Percentiles rank a stretch among this genome's conserved stretches.
Evolutionary conservation across 2,329 filamentous ascomycete genomes (phyloP).

Genomic region (Fonsecaea nubica): DNA sequence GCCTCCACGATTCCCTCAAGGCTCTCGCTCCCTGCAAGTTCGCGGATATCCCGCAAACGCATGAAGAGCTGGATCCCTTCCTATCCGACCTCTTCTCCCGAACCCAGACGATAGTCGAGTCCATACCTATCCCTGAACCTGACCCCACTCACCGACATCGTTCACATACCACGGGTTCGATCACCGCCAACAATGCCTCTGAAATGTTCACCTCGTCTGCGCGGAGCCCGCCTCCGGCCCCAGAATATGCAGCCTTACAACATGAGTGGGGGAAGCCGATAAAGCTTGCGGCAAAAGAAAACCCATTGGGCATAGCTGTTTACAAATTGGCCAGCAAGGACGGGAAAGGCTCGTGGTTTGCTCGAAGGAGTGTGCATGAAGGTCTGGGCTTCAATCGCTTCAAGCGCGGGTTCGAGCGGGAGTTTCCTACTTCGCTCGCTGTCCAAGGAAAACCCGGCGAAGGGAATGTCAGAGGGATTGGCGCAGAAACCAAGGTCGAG

Average conservation of each 20-base stretch:
- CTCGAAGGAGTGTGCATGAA: conserved; percentile 79
- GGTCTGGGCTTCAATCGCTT: conserved; percentile 78
- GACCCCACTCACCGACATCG: conserved; percentile 60
- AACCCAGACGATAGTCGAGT: conserved; percentile 75
- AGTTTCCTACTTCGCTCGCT: conserved; percentile 80
- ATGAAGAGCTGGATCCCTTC: conserved; percentile 60
- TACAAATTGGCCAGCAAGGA: conserved; percentile 83
- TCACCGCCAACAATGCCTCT: conserved; percentile 54
- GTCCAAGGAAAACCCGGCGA: conserved; percentile 72
- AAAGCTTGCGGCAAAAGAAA: conserved; percentile 73
- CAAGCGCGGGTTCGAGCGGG: conserved; percentile 75
- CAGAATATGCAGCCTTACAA: conserved; percentile 67
- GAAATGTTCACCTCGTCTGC: conserved; percentile 61
- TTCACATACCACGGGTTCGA: conserved; percentile 61
- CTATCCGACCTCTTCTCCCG: conserved; percentile 67
- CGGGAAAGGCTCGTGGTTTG: conserved; percentile 88
- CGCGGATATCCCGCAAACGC: conserved; percentile 54
- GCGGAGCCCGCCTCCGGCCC: conserved; percentile 56
- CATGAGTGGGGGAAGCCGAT: conserved; percentile 86
- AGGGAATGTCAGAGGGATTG: conserved; percentile 82
- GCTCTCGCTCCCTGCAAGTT: conserved; percentile 64
- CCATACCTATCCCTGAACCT: conserved; percentile 66
- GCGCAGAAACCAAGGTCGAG: conserved; percentile 77
- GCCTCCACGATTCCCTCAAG: conserved; percentile 65
- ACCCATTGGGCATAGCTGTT: conserved; percentile 76